Base-by-base conservation (phyloP, 1,284 basidiomycete genomes). In the Coniferiporia sulphurascens region DNA sequence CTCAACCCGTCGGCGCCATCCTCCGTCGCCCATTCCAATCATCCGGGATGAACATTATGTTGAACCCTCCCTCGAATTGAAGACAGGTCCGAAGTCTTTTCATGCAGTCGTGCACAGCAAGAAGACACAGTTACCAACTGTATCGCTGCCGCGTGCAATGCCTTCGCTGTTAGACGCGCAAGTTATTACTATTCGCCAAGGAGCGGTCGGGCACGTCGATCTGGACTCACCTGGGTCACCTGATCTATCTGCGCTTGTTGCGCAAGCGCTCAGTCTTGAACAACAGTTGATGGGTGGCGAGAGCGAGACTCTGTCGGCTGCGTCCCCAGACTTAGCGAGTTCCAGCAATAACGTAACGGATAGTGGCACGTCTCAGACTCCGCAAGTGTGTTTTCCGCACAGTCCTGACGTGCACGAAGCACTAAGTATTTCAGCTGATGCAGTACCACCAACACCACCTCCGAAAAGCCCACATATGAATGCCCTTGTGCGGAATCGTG, bases 251-350 rank as follows among this genome's bases (percentile, higher is more conserved):
- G 17, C 51, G 15, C 53, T 62, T 12, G 38, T 59, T 19, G 61
- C 58, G 17, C 61, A 62, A 34, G 61, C 61, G 12, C 51, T 54
- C 45, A 45, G 51, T n/a, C 49, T 62, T 17, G 61, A 62, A 22
- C 53, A 62, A 19, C 59, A 49, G 17, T 49, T 62, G 17, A 52
- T 48, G 22, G 52, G 52, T 4, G 60, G 56, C 19, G 55, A 57
- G 17, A 21, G 7, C 27, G 59, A 54, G 10, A 51, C 21, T 4
- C 4, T 8, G 6, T 38, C 52, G 27, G 5, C 52, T 53, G 6
- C 15, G 10, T 51, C 15, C 52, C 35, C 38, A 43, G 27, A 27
- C n/a, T 7, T 36, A 41, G 17, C 12, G 38, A 43, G 7, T 21
- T 8, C 10, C 52, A 17, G n/a, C 5, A 2, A 13, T 10, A 8